Base-by-base conservation (phyloP, 1,284 basidiomycete species). In the Pseudozyma tsukubaensis region DNA sequence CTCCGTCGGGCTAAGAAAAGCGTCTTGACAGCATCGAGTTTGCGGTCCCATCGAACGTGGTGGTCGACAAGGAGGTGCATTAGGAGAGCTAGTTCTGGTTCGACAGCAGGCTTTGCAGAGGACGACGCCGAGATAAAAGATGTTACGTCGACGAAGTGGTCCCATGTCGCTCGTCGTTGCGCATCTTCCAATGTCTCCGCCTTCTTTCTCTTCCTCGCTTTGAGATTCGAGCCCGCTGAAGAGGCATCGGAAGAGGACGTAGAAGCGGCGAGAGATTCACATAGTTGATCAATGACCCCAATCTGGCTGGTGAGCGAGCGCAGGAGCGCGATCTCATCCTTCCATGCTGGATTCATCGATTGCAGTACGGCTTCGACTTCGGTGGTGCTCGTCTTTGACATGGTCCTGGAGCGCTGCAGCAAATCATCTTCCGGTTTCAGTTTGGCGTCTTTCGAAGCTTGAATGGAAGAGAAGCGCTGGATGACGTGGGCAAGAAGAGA, bases 341-440 rank as follows among this genome's bases (percentile, higher is more conserved):
- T 70, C 72, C 72, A 74, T 13, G 66, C 62, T 35, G 72, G 72
- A 18, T 74, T 70, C 72, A 74, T 69, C 8, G 62, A 58, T 5
- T 56, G 53, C 1, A 70, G 59, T 10, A 70, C 67, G 1, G 59
- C 37, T 29, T 70, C 66, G 37, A 70, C 53, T 18, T 66, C 57
- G 44, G 34, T 7, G n/a, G 57, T 37, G 24, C 45, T 52, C 2
- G 55, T 47, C 49, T 53, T 64, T 9, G 57, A 52, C 35, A 12
- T 51, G 16, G 53, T 47, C 9, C 44, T 29, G 11, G 55, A 61
- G 13, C 54, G 65, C 21, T 29, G 48, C 16, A 63, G n/a, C 11
- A 47, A 9, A 1, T 10, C 37, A n/a, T 45, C 21, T 16, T 49
- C 29, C 0, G 69, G 59, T 50, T 63, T 63, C 14, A 29, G 19